Evolutionary conservation across 768 basidiomycete genomes (phyloP), one percentile per base, ranked within the genome.

Genomic region (Neoboletus brunneissimus): DNA sequence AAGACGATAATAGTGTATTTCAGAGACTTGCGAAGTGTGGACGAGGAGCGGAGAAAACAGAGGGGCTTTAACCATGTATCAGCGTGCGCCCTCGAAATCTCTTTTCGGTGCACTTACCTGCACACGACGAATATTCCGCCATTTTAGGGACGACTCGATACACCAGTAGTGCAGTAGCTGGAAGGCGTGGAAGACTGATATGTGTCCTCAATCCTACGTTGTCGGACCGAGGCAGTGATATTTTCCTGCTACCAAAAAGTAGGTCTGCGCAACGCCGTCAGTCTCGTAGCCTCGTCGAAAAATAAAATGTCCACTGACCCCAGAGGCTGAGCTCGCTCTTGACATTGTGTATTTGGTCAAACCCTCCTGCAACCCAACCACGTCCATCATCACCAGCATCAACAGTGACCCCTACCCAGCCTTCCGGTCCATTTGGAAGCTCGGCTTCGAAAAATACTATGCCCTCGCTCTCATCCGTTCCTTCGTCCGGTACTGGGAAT

Each of bases 401-500:
- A 23, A 87, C 64, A 27, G 66, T 72, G 40, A 91, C 73, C 2
- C 79, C 87, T 6, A 91, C 67, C 78, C 79, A 83, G 7, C 69
- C 67, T 12, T 61, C 57, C 18, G 56, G 45, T 6, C 37, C 64
- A 41, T 8, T 29, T 2, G 70, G 61, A 18, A 86, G 42, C 40
- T 77, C 70, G 11, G 78, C 80, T 64, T 87, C 85, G 63, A 81
- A 89, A 25, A 86, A 71, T 5, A 85, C 85, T 2, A 87, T 75
- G 0, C 88, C 89, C 54, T 90, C 89, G 10, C 86, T 87, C 67
- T 92, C 88, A 51, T 89, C 87, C 0, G 80, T 68, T 0, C 89
- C 89, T 69, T 87, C 84, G 16, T 81, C 70, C 15, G 88, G 86
- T 0, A 81, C 72, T 6, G 89, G 91, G 61, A 91, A 91, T 12